Conservation (phyloP, 75 land plant genomes). For the Cunninghamia lanceolata region DNA sequence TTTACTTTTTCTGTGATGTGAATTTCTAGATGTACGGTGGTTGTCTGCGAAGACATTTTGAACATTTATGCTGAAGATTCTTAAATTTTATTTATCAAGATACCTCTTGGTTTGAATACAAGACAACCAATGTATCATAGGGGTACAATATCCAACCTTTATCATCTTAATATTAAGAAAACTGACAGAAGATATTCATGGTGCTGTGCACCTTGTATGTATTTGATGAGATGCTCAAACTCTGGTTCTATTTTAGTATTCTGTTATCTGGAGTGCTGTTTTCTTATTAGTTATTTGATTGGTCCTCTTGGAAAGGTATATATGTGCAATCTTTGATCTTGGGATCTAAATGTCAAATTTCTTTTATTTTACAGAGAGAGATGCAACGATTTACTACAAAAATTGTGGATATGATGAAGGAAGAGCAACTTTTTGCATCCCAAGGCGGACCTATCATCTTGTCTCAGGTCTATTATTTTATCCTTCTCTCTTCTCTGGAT, state of each 20-base stretch:
- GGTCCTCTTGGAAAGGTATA: background rate
- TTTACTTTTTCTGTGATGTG: background rate
- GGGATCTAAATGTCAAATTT: background rate
- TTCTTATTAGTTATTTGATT: background rate
- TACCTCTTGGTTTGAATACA: background rate
- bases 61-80: background rate
- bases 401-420: conserved; percentile 80
- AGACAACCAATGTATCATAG: background rate
- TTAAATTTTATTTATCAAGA: background rate
- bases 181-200: background rate
- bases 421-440: conserved; percentile 57
- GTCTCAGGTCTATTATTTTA: conserved; percentile 53
- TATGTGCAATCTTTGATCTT: background rate
- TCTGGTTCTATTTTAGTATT: background rate
- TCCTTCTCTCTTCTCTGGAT: background rate
- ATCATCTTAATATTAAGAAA: background rate
- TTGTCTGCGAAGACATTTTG: background rate
- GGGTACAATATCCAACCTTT: background rate
- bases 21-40: background rate
- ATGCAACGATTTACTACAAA: conserved; percentile 63
- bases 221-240: background rate
- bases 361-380: conserved; percentile 29
- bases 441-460: conserved; percentile 94
- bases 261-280: background rate
- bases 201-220: background rate